phyloP scores from a whole-genome alignment of 2,329 filamentous ascomycete genomes.

The Davidsoniella neocaledoniae region DNA sequence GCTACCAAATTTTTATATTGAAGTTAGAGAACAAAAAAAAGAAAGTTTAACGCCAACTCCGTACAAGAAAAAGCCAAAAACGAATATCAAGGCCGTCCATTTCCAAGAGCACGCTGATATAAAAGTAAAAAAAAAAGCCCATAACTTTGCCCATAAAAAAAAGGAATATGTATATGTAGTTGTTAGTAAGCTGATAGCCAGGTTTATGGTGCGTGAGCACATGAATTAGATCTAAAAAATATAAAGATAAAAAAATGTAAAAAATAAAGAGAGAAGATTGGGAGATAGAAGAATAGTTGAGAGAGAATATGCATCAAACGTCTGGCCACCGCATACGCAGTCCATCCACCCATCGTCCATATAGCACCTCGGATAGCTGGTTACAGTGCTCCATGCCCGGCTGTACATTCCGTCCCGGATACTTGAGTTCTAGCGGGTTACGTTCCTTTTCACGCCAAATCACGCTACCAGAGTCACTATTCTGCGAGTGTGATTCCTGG shows the following conservation, averaged over 20 bases:
- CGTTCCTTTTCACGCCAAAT: slow-evolving; percentile 15
- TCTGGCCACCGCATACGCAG: slow-evolving; percentile 54
- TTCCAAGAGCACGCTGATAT: too few relatives aligned
- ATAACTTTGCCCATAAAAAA: too few relatives aligned
- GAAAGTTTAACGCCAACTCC: too few relatives aligned
- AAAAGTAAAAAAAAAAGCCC: too few relatives aligned
- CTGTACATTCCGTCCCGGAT: slow-evolving; percentile 34
- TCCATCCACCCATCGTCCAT: slow-evolving; percentile 77
- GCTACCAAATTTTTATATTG: not conserved
- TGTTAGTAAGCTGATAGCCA: not conserved
- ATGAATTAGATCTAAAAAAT: not conserved
- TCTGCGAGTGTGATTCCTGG: slow-evolving; percentile 27
- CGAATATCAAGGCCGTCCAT: too few relatives aligned
- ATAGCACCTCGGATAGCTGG: slow-evolving; percentile 77
- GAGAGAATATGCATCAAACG: slow-evolving; percentile 16
- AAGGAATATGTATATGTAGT: not conserved
- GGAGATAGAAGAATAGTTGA: not conserved
- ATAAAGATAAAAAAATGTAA: not conserved
- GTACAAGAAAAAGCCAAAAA: too few relatives aligned
- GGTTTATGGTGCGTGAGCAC: too few relatives aligned
- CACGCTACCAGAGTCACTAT: slow-evolving; percentile 23
- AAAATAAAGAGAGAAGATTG: not conserved
- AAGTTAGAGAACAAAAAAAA: not conserved
- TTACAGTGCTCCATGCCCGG: slow-evolving; percentile 86
- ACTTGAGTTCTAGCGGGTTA: slow-evolving; percentile 32